Evolutionary conservation across 208 protist species (phyloP).

Genomic region (Acanthamoeba sp.): DNA sequence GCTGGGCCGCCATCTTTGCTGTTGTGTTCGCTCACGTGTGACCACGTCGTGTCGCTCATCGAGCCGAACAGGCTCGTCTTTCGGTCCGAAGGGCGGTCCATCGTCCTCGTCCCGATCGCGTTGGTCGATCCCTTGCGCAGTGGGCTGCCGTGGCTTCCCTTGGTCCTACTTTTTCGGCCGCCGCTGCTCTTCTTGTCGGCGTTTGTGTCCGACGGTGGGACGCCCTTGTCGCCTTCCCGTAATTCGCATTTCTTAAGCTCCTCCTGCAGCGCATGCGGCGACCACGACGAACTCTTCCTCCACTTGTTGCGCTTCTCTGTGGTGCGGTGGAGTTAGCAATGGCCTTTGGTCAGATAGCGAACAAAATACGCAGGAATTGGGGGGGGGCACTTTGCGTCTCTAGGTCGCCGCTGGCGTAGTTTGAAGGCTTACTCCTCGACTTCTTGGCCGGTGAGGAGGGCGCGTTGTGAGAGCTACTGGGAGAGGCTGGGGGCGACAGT

Average conservation of each 20-base stretch:
- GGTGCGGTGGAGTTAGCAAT: too few species aligned
- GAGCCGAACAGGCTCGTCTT: not conserved
- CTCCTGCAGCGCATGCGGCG: not conserved
- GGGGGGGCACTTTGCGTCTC: too few species aligned
- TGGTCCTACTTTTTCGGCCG: not conserved
- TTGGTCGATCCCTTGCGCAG: not conserved
- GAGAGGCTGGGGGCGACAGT: too few species aligned
- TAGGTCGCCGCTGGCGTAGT: too few species aligned
- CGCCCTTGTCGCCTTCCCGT: not conserved
- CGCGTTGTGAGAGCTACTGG: too few species aligned
- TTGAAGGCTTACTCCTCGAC: too few species aligned
- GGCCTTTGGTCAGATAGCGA: not conserved
- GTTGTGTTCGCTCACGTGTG: not conserved
- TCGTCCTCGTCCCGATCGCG: too few species aligned
- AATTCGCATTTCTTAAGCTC: constrained; percentile 3
- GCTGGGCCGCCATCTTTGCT: too few species aligned
- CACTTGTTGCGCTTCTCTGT: constrained; percentile 5
- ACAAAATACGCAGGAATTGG: not conserved
- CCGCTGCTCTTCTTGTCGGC: not conserved
- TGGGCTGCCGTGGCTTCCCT: not conserved
- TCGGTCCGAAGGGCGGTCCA: too few species aligned
- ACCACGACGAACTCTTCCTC: constrained; percentile 3
- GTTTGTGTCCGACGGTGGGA: not conserved
- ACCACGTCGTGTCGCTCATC: not conserved
- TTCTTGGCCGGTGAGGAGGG: too few species aligned